Base-by-base conservation (phyloP, 179 eudicot species). In the Vitellaria paradoxa region DNA sequence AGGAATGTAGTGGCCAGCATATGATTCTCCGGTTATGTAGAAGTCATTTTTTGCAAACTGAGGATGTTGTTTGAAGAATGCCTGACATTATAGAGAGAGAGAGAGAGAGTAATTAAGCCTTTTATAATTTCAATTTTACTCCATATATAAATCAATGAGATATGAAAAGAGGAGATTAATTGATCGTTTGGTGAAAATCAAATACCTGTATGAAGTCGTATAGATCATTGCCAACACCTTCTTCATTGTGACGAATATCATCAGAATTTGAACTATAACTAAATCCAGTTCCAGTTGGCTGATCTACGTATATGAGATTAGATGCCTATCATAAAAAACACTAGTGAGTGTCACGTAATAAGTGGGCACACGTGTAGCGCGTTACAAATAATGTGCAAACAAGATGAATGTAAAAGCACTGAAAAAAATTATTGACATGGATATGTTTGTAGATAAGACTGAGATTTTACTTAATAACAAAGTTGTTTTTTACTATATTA, bases 211-310 rank as follows among this genome's bases (percentile, higher is more conserved):
- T 74, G 87, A 93, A 93, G 89, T 90, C 89, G n/a, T 89, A 93
- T 70, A 93, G 81, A 83, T 92, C 98, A 72, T 89, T 87, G 90
- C 97, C 90, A 53, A 92, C 93, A 49, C 98, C 97, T 56, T 73
- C 77, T 77, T 93, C 97, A 17, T 89, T 82, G 60, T 89, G 88
- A 45, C 93, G 91, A 65, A 89, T 82, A 23, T 93, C 98, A 40
- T 77, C 74, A 10, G 76, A 77, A 65, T 82, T 84, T 1, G 93
- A 87, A 72, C 89, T 93, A 62, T 91, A 95, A 80, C 99, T 95
- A 78, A 95, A 95, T 64, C 99, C 99, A 4, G 99, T 95, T 59
- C 99, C 98, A 9, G 86, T 83, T 24, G 99, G 98, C 71, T 95
- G 99, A 71, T 95, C 99, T 15, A 95, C 97, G 56, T 84, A 95